Percentiles rank a stretch among this genome's conserved stretches.
These are phyloP conservation scores for Debaryomyces sp. DNA, from an alignment of 1,139 yeast genomes.

Conservation along the genomic window DNA sequence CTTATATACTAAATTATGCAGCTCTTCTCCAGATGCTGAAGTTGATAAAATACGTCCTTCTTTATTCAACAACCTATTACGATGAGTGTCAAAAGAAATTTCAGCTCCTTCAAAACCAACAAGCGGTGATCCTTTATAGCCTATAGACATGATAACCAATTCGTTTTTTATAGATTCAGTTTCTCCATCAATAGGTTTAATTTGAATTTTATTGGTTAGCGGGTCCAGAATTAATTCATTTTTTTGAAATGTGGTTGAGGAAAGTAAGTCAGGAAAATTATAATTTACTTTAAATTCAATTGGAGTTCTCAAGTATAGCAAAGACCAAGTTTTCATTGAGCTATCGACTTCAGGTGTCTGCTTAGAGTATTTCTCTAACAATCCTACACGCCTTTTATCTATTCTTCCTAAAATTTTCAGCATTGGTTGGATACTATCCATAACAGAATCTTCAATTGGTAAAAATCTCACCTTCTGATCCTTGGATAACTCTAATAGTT, in stretches of 20 bases:
- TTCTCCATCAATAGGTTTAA: conserved; percentile 43
- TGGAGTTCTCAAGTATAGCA: conserved; percentile 75
- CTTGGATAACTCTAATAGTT: conserved; percentile 63
- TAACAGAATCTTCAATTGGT: conserved; percentile 51
- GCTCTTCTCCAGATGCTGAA: conserved; percentile 23
- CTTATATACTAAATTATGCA: conserved; percentile 23
- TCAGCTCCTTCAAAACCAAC: conserved; percentile 55
- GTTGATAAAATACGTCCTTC: conserved; percentile 58
- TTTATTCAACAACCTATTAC: conserved; percentile 59
- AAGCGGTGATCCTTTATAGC: conserved; percentile 74
- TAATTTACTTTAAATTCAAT: conserved; percentile 44
- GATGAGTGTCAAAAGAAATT: conserved; percentile 54
- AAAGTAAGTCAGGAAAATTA: conserved; percentile 36
- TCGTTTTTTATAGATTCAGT: conserved; percentile 52
- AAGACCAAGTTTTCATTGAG: conserved; percentile 57
- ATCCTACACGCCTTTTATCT: conserved; percentile 66
- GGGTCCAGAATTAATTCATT: conserved; percentile 44
- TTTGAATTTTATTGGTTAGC: conserved; percentile 33
- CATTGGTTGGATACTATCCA: conserved; percentile 42
- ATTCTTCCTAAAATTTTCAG: conserved; percentile 56
- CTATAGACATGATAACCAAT: conserved; percentile 80
- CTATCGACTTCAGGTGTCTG: conserved; percentile 20
- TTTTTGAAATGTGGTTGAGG: conserved; percentile 51
- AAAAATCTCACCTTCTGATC: conserved; percentile 55
- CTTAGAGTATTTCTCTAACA: conserved; percentile 57